Conservation (phyloP, 805 yeast species). For the Wickerhamomyces bisporus region DNA sequence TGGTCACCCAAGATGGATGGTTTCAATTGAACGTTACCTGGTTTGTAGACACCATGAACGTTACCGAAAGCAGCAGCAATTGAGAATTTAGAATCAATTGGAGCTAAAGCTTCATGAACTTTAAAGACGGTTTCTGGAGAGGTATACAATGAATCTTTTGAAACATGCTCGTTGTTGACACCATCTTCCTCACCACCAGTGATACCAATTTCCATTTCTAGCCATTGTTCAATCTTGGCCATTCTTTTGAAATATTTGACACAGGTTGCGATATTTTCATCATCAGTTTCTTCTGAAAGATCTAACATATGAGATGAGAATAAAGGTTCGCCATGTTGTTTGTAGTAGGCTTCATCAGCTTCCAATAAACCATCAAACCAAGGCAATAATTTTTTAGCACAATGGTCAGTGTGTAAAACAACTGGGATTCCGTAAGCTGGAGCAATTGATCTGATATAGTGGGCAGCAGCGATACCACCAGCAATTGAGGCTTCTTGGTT, state of each 20-base stretch:
- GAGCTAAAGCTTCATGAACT: slow-evolving; percentile 84
- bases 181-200: slow-evolving; percentile 99
- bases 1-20: slow-evolving; percentile 95
- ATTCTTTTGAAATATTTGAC: slow-evolving; percentile 92
- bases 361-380: slow-evolving; percentile 98
- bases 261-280: slow-evolving; percentile 91
- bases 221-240: slow-evolving; percentile 93
- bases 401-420: slow-evolving; percentile 95
- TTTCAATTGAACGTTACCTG: slow-evolving; percentile 92
- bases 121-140: slow-evolving; percentile 90
- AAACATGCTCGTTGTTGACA: slow-evolving; percentile 95
- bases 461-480: slow-evolving; percentile 97
- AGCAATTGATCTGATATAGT: slow-evolving; percentile 93
- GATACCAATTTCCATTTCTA: slow-evolving; percentile 99
- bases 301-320: slow-evolving; percentile 99
- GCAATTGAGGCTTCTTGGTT: slow-evolving; percentile 92
- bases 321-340: slow-evolving; percentile 84
- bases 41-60: slow-evolving; percentile 99
- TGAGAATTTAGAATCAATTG: slow-evolving; percentile 96
- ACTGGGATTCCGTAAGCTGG: slow-evolving; percentile 97
- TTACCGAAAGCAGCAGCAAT: slow-evolving; percentile 99
- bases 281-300: slow-evolving; percentile 93
- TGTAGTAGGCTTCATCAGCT: slow-evolving; percentile 93
- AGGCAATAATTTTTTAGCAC: slow-evolving; percentile 96
- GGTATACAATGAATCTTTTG: slow-evolving; percentile 85